These are phyloP conservation scores for Schizophyllum commune DNA, from an alignment of 1,284 basidiomycete genomes.

Conservation along the genomic window DNA sequence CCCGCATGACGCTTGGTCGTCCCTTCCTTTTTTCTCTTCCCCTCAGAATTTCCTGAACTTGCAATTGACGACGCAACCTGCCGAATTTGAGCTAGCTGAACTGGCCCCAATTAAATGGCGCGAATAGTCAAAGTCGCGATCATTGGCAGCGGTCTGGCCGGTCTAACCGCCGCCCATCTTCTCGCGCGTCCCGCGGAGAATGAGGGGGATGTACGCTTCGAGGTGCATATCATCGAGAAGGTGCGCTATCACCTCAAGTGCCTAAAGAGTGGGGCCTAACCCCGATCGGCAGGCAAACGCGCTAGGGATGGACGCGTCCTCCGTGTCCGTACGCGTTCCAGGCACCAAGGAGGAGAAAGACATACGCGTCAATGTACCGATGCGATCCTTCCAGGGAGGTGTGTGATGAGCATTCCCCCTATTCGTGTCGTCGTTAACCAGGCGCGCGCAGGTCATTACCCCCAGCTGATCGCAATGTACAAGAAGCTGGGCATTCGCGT, in stretches of 20 bases:
- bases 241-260: conserved; percentile 23
- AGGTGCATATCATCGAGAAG: conserved; percentile 72
- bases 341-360: conserved; percentile 20
- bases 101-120: conserved; percentile 14
- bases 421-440: neutral
- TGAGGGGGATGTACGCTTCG: conserved; percentile 34
- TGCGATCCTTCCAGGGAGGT: conserved; percentile 76
- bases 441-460: conserved; percentile 53
- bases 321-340: conserved; percentile 33
- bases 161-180: conserved; percentile 59
- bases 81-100: too few species aligned
- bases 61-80: too few species aligned
- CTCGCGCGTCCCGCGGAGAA: conserved; percentile 27
- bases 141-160: conserved; percentile 64
- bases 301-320: conserved; percentile 52
- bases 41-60: too few species aligned
- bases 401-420: conserved; percentile 11
- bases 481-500: conserved; percentile 45
- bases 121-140: conserved; percentile 54
- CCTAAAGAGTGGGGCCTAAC: conserved; percentile 8
- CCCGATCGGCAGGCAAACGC: conserved; percentile 28
- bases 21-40: too few species aligned
- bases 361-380: conserved; percentile 65
- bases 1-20: too few species aligned
- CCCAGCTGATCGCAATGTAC: conserved; percentile 59